phyloP scores from a whole-genome alignment of 805 yeast species.

The Candida coquimbonensis region DNA sequence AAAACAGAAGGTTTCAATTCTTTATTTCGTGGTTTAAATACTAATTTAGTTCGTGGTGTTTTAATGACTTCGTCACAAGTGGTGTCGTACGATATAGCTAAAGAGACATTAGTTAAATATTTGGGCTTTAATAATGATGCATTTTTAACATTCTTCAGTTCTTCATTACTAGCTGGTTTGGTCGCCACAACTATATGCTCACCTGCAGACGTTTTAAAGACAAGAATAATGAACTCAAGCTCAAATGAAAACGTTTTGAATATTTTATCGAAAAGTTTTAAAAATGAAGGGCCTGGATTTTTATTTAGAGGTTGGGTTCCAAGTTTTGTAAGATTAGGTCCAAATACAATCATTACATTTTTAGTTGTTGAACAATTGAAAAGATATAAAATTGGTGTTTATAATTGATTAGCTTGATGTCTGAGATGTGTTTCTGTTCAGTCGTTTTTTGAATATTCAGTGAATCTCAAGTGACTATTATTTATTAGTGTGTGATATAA shows the following conservation, averaged over 20 bases:
- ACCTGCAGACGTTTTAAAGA: constrained; percentile 87
- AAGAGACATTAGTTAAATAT: constrained; percentile 45
- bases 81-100: constrained; percentile 77
- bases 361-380: constrained; percentile 62
- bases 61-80: constrained; percentile 90
- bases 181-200: constrained; percentile 90
- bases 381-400: constrained; percentile 38
- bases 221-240: constrained; percentile 70
- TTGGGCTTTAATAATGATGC: constrained; percentile 49
- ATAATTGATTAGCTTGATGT: background rate
- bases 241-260: constrained; percentile 36
- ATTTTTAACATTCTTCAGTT: constrained; percentile 67
- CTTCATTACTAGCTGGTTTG: constrained; percentile 75
- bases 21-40: constrained; percentile 66
- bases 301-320: constrained; percentile 92
- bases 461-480: too few species aligned
- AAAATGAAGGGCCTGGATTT: constrained; percentile 66
- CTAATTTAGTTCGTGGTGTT: constrained; percentile 74
- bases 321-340: constrained; percentile 78
- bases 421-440: background rate
- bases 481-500: too few species aligned
- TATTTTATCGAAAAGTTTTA: constrained; percentile 49
- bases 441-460: too few species aligned
- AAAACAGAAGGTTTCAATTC: constrained; percentile 54
- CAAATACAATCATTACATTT: constrained; percentile 67